Evolutionary conservation across 1,284 basidiomycete species (phyloP).

Genomic region (Flammula alnicola): DNA sequence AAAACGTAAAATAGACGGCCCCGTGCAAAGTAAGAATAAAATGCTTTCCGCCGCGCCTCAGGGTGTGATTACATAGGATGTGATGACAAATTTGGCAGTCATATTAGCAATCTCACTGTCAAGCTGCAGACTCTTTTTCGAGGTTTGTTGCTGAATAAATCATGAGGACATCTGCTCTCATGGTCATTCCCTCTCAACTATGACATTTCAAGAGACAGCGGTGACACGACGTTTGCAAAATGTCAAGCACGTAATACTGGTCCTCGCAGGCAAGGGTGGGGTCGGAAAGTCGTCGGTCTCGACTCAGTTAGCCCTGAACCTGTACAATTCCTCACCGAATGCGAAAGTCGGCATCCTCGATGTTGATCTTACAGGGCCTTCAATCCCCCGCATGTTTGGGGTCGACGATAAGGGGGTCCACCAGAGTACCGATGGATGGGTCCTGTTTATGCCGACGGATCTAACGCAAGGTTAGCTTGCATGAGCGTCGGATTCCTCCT

Average conservation of each 20-base stretch:
- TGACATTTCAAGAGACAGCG: constrained; percentile 42
- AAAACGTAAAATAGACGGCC: too few relatives aligned
- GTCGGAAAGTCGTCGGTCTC: constrained; percentile 98
- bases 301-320: constrained; percentile 89
- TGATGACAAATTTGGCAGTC: constrained; percentile 23
- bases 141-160: constrained; percentile 18
- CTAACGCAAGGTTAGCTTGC: constrained; percentile 76
- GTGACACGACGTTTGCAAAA: constrained; percentile 60
- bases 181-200: constrained; percentile 23
- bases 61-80: neutral
- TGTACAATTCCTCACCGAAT: constrained; percentile 69
- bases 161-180: constrained; percentile 20
- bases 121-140: constrained; percentile 6
- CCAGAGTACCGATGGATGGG: constrained; percentile 96
- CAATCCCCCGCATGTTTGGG: constrained; percentile 96
- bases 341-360: constrained; percentile 90
- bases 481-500: constrained; percentile 98
- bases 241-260: constrained; percentile 90
- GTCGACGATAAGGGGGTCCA: constrained; percentile 87
- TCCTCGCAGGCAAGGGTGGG: constrained; percentile 96
- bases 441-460: constrained; percentile 90
- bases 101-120: constrained; percentile 21
- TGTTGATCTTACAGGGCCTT: constrained; percentile 96
- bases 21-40: too few relatives aligned
- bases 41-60: too few relatives aligned